Percentiles rank a stretch among this genome's conserved stretches.
Evolutionary conservation across 805 yeast species (phyloP).

Genomic region (Hanseniaspora jakobsenii): DNA sequence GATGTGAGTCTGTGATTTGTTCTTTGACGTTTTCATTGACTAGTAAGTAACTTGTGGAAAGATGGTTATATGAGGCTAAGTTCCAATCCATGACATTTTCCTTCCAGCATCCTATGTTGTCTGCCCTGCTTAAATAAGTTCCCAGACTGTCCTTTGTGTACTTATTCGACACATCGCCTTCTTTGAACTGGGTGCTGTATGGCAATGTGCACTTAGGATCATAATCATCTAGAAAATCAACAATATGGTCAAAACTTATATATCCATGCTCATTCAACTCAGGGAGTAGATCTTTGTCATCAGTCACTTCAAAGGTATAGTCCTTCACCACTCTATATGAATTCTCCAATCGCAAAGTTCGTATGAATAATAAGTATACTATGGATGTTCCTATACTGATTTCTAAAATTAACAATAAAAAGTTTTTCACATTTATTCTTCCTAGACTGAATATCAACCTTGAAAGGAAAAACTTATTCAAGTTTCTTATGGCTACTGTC

Average conservation of each 20-base stretch:
- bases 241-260: slow-evolving; percentile 7
- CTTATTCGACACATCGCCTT: neutral
- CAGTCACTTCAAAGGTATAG: no score
- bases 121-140: slow-evolving; percentile 1
- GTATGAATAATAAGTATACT: no score
- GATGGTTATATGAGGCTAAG: neutral
- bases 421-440: no score
- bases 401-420: no score
- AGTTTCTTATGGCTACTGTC: no score
- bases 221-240: neutral
- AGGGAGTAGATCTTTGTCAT: no score
- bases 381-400: no score
- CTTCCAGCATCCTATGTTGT: no score
- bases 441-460: no score
- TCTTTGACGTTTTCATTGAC: slow-evolving; percentile 2
- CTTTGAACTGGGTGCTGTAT: neutral
- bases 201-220: neutral
- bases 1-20: neutral
- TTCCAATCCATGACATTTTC: neutral
- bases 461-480: no score
- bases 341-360: no score
- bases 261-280: slow-evolving; percentile 8
- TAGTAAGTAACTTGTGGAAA: neutral
- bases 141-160: neutral
- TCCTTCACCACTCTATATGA: no score